A percentile compares a stretch with the other conserved stretches of the same genome.
These are phyloP conservation scores for Rosa multiflora DNA, from an alignment of 306 rosid species.

Conservation along the genomic window DNA sequence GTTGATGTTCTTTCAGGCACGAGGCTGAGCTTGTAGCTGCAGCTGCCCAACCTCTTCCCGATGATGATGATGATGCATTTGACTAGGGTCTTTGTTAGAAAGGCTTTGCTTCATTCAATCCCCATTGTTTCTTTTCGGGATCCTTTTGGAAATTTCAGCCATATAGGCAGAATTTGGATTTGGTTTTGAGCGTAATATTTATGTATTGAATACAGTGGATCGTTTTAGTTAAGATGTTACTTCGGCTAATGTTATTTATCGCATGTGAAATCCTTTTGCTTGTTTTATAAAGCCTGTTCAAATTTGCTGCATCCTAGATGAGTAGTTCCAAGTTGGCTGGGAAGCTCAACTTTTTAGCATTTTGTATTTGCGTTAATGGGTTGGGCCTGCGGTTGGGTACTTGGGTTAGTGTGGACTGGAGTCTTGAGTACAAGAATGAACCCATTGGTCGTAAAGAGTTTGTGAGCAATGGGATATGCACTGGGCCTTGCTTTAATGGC, in stretches of 20 bases:
- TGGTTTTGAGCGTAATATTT: conserved; percentile 4
- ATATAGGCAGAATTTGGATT: conserved; percentile 21
- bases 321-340: neutral
- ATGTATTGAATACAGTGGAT: conserved; percentile 19
- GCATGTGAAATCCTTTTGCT: conserved; percentile 14
- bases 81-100: conserved; percentile 25
- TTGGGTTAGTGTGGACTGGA: neutral
- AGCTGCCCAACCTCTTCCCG: conserved; percentile 67
- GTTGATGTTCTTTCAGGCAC: conserved; percentile 38
- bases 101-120: neutral
- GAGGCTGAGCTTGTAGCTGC: conserved; percentile 56
- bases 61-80: conserved; percentile 58
- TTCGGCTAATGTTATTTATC: neutral
- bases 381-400: too few relatives aligned
- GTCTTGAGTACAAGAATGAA: neutral
- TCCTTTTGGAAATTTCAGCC: conserved; percentile 13
- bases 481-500: neutral
- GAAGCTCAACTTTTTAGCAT: too few relatives aligned
- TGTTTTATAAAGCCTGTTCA: neutral
- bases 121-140: neutral
- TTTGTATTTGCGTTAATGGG: too few relatives aligned
- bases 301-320: neutral
- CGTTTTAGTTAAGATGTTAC: conserved; percentile 15
- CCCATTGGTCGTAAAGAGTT: neutral
- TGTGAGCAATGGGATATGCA: neutral